These are phyloP conservation scores for Phytophthora hybrid DNA, from an alignment of 352 stramenopile genomes.

Conservation along the genomic window DNA sequence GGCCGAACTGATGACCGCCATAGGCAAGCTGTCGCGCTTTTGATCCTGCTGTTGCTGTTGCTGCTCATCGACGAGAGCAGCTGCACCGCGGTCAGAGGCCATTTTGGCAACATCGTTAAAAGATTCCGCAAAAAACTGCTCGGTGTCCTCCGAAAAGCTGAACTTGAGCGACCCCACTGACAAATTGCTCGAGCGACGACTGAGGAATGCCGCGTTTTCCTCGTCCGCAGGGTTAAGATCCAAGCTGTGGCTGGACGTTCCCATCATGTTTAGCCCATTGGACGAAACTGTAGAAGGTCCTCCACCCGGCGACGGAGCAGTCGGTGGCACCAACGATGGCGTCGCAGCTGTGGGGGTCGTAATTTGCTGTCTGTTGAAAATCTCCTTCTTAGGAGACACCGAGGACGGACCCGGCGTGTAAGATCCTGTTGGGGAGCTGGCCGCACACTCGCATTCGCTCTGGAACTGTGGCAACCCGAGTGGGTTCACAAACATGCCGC, in stretches of 20 bases:
- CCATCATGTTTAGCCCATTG: constrained; percentile 35
- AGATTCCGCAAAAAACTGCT: constrained; percentile 73
- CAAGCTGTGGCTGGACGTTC: constrained; percentile 39
- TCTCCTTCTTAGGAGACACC: constrained; percentile 54
- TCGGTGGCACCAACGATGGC: constrained; percentile 35
- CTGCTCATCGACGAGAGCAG: constrained; percentile 20
- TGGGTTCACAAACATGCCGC: constrained; percentile 84
- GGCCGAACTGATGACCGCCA: constrained; percentile 68
- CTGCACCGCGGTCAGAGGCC: constrained; percentile 32
- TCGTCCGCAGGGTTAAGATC: constrained; percentile 50
- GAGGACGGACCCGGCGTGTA: constrained; percentile 17
- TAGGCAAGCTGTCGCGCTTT: constrained; percentile 75
- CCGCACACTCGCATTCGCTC: constrained; percentile 78
- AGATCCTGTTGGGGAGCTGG: constrained; percentile 30
- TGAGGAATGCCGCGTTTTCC: constrained; percentile 39
- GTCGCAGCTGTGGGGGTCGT: constrained; percentile 43
- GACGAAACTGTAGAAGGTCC: constrained; percentile 23
- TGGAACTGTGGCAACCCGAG: constrained; percentile 75
- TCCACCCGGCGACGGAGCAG: constrained; percentile 41
- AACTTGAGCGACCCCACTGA: constrained; percentile 80
- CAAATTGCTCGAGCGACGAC: constrained; percentile 66
- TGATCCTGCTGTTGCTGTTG: constrained; percentile 45
- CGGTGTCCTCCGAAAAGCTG: constrained; percentile 71
- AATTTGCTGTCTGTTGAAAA: constrained; percentile 42
- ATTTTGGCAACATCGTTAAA: constrained; percentile 59